Base-by-base conservation (phyloP, 169 alveolate genomes). In the Prorocentrum cordatum region DNA sequence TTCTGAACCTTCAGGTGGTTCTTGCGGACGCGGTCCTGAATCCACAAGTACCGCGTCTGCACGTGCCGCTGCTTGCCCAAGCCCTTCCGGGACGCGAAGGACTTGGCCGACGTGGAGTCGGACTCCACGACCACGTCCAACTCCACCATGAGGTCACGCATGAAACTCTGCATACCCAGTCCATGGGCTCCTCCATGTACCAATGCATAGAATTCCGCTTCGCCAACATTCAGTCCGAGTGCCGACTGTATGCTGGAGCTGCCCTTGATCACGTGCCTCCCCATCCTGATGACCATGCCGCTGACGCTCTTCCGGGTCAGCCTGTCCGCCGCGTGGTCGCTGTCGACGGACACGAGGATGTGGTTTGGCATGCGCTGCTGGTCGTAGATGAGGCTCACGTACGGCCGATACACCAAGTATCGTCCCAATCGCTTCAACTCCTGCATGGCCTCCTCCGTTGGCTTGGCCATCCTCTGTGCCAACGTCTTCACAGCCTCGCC, bases 141-240 rank as follows among this genome's bases (percentile, higher is more conserved):
- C 14, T 54, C 9, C 47, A 3, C 9, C 50, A 66, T 68, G 18
- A 72, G 39, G 39, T 72, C 84, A 27, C 24, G 29, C 10, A 72
- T 31, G 47, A 45, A 72, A 47, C 68, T 9, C 47, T 27, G 47
- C 29, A 72, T 18, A 6, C 70, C 84, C 24, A 72, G 26, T 2
- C 54, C 66, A 31, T 72, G 84, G 1, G 84, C 32, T 0, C 32
- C 84, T 12, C 84, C 84, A 29, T 72, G 84, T 20, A 26, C 39
- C 3, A 72, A 14, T 3, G 84, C 68, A 31, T 72, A 72, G 47
- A 12, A 72, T 39, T 72, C 84, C 0, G 68, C 32, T 32, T 47
- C 84, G 10, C 68, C 31, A 16, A 72, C 84, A 24, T 72, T 47
- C 50, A 72, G 33, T 1, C 84, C 84, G 14, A 72, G 50, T 7